phyloP scores from a whole-genome alignment of 2,329 filamentous ascomycete species.

The Pseudocercospora crystallina region DNA sequence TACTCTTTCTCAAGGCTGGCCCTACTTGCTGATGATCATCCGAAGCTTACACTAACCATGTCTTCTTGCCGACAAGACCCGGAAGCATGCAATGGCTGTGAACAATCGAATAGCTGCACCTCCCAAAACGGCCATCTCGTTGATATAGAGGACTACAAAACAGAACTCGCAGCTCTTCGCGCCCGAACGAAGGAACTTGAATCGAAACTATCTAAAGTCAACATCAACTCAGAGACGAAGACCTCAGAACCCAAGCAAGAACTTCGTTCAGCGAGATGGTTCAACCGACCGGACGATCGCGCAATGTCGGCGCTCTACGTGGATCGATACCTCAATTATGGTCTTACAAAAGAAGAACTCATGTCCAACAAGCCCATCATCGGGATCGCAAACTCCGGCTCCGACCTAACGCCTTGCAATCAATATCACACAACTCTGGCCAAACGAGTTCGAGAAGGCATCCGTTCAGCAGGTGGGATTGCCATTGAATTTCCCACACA shows the following conservation, averaged over 20 bases:
- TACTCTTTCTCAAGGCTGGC: too few relatives aligned
- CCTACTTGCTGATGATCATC: too few relatives aligned
- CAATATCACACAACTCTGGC: constrained; percentile 31
- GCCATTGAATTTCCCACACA: constrained; percentile 35
- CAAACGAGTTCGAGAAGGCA: constrained; percentile 32
- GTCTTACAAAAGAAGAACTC: constrained; percentile 32
- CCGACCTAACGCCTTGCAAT: constrained; percentile 34
- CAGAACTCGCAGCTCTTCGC: constrained; percentile 29
- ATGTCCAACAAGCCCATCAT: constrained; percentile 32
- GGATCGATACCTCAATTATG: constrained; percentile 34
- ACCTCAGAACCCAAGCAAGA: neutral
- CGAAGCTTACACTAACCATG: too few relatives aligned
- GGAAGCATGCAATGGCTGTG: constrained; percentile 22
- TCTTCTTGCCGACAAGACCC: constrained; percentile 5
- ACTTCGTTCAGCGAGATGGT: constrained; percentile 33
- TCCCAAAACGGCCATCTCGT: constrained; percentile 9
- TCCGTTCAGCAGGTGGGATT: constrained; percentile 31
- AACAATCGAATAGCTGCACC: constrained; percentile 12
- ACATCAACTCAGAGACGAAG: constrained; percentile 12
- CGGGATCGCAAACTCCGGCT: constrained; percentile 33
- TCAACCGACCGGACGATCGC: constrained; percentile 29
- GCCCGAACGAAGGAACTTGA: constrained; percentile 32
- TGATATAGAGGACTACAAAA: constrained; percentile 35
- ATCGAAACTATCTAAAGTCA: constrained; percentile 27
- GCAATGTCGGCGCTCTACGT: constrained; percentile 33